Conservation (phyloP, 108 stramenopile genomes). For the Poteriospumella lacustris region DNA sequence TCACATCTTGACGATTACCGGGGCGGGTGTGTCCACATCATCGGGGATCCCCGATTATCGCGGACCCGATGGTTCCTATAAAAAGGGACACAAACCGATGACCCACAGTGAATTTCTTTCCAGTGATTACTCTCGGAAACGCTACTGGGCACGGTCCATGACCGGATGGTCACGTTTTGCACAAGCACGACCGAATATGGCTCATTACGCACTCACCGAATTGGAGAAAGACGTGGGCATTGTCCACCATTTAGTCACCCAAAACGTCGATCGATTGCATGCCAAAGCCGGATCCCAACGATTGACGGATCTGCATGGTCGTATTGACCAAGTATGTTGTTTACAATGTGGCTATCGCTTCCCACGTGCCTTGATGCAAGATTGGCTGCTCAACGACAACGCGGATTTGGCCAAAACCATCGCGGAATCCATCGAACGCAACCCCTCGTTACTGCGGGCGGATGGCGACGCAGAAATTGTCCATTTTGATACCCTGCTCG, state of each 20-base stretch:
- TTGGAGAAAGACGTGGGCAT: constrained; percentile 67
- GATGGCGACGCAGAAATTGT: too few relatives aligned
- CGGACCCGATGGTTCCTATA: constrained; percentile 83
- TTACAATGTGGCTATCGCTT: too few relatives aligned
- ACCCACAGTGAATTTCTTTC: constrained; percentile 84
- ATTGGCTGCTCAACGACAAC: too few relatives aligned
- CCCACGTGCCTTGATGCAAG: too few relatives aligned
- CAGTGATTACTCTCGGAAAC: constrained; percentile 55
- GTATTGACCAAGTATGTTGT: constrained; percentile 68
- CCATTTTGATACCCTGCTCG: too few relatives aligned
- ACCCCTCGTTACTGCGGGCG: too few relatives aligned
- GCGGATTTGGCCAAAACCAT: too few relatives aligned
- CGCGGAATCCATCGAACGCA: too few relatives aligned
- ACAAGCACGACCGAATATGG: constrained; percentile 68
- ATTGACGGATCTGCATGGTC: constrained; percentile 85
- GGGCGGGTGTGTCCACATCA: not conserved
- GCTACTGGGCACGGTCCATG: constrained; percentile 92
- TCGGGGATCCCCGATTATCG: constrained; percentile 77
- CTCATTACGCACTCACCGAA: constrained; percentile 72
- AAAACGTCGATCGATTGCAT: constrained; percentile 94
- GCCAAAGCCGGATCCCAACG: constrained; percentile 65
- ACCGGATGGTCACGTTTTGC: constrained; percentile 74
- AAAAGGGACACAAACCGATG: constrained; percentile 88
- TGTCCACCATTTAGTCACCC: constrained; percentile 73
- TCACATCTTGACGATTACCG: not conserved